Evolutionary conservation across 2,329 filamentous ascomycete species (phyloP).

Genomic region (Stachybotrys chartarum): DNA sequence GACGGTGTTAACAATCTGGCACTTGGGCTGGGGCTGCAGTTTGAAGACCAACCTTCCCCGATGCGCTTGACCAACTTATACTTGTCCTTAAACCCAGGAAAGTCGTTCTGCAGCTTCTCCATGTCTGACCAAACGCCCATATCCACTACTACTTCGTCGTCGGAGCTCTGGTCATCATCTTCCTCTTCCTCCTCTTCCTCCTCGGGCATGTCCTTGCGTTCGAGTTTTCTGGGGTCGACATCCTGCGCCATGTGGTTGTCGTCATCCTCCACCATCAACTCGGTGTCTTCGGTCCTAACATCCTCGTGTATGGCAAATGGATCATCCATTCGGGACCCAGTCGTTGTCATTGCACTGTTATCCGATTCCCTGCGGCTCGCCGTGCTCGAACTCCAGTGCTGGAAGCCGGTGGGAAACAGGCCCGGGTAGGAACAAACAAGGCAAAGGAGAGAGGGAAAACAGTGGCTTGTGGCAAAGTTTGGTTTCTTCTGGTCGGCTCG

Average conservation of each 20-base stretch:
- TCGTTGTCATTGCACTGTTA: slow-evolving; percentile 4
- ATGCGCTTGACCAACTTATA: slow-evolving; percentile 95
- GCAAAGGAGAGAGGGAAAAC: neutral
- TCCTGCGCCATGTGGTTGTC: slow-evolving; percentile 4
- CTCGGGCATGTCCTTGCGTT: slow-evolving; percentile 13
- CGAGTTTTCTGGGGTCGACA: slow-evolving; percentile 11
- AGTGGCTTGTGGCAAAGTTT: no score
- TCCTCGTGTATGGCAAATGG: slow-evolving; percentile 44
- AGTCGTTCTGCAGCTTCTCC: slow-evolving; percentile 71
- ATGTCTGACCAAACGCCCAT: slow-evolving; percentile 75
- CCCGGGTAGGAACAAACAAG: neutral
- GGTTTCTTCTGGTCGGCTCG: no score
- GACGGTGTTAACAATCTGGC: neutral
- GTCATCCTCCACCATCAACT: slow-evolving; percentile 39
- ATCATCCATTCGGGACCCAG: slow-evolving; percentile 21
- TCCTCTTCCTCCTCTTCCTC: slow-evolving; percentile 26
- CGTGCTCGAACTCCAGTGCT: neutral
- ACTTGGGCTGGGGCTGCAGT: neutral
- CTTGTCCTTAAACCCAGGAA: slow-evolving; percentile 73
- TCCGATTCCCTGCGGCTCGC: neutral
- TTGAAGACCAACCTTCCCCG: slow-evolving; percentile 65
- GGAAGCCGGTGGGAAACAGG: no score
- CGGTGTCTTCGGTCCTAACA: slow-evolving; percentile 40
- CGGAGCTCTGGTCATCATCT: slow-evolving; percentile 33
- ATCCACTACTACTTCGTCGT: slow-evolving; percentile 59